Base-by-base conservation (phyloP, 2,329 filamentous ascomycete genomes). In the Parascedosporium putredinis region DNA sequence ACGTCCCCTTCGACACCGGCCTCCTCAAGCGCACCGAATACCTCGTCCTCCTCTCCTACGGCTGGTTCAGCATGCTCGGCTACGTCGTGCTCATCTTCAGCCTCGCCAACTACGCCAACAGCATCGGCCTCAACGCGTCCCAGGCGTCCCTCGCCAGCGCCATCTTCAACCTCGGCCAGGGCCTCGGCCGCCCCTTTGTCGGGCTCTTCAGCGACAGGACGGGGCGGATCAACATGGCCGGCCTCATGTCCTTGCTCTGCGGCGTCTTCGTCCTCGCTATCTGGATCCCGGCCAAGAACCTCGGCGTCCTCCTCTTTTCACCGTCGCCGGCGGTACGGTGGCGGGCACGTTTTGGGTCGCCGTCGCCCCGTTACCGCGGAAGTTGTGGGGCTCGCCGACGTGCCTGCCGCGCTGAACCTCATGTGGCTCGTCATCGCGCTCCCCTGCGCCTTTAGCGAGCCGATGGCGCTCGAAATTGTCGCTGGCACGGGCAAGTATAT, bases 21-120 rank as follows among this genome's bases (percentile, higher is more conserved):
- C 70, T 90, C 1, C 78, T 90, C 61, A 75, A 68, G 54, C 70
- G 75, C 3, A 58, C 68, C 0, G 78, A 87, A 58, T 88, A 84
- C 55, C 61, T 81, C 23, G 67, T 88, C 2, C 69, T 87, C 10
- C 63, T 87, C 33, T 71, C 65, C 2, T 93, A 82, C 70, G 82
- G 83, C 6, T 79, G 81, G 63, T 81, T 90, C 54, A 81, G 76
- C 52, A 79, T 90, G 66, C 67, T 91, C 12, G 84, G 76, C 4
- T 91, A 91, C 57, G 74, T 86, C 23, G 83, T 88, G 4, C 72
- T 89, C n/a, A 74, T 89, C 42, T 91, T 89, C 64, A 84, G 79
- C 9, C 67, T 90, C 43, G 81, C 86, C 12, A 86, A 83, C 60
- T 91, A 88, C 59, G 83, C 83, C 33, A 73, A 76, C 50, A 74